phyloP scores from a whole-genome alignment of 306 rosid genomes.

The Purshia tridentata region DNA sequence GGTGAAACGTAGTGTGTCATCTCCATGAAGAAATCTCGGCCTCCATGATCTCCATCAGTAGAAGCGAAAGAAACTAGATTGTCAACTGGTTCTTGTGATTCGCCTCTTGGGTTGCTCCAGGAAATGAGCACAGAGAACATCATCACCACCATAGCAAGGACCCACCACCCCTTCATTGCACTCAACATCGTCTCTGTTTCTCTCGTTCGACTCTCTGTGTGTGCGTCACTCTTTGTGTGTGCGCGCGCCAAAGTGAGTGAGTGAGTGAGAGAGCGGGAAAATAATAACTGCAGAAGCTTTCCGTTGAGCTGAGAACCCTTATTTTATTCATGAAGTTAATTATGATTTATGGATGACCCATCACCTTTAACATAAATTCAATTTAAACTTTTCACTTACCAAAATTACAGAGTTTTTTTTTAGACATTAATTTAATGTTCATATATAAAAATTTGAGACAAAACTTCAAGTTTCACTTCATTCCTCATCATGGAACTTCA shows the following conservation, averaged over 20 bases:
- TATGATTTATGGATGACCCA: too few relatives aligned
- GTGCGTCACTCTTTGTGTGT: too few relatives aligned
- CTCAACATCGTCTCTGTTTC: not conserved
- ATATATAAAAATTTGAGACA: too few relatives aligned
- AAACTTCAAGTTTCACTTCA: too few relatives aligned
- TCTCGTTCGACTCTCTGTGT: not conserved
- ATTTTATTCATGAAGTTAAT: too few relatives aligned
- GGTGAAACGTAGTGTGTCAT: conserved; percentile 17
- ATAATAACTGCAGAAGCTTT: too few relatives aligned
- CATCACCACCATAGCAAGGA: conserved; percentile 21
- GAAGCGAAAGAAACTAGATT: conserved; percentile 2
- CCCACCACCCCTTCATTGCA: not conserved
- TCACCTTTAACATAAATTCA: too few relatives aligned
- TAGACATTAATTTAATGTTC: too few relatives aligned
- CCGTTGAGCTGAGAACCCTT: too few relatives aligned
- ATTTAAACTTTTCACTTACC: too few relatives aligned
- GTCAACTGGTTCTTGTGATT: conserved; percentile 7
- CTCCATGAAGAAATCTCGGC: conserved; percentile 17
- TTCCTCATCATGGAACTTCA: too few relatives aligned
- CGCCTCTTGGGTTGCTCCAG: conserved; percentile 38
- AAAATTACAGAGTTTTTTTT: too few relatives aligned
- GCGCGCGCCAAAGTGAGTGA: not conserved
- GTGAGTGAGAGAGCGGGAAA: conserved; percentile 1
- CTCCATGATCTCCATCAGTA: not conserved
- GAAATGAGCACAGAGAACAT: conserved; percentile 42